Conservation (phyloP, 176 grass and related monocot genomes). For the Oryza punctata region DNA sequence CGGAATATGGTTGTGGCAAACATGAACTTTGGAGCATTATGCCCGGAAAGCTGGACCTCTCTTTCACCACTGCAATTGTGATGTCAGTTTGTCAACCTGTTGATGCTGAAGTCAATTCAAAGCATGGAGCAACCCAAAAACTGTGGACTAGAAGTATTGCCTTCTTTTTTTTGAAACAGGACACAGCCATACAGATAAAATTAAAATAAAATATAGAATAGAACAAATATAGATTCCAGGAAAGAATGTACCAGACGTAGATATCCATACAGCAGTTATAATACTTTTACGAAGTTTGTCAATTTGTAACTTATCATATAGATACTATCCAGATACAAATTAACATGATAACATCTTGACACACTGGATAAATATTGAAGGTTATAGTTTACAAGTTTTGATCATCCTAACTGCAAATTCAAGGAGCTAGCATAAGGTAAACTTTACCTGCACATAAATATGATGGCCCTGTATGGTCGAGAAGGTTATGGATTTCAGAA, state of each 20-base stretch:
- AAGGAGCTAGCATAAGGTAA: neutral
- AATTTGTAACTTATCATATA: neutral
- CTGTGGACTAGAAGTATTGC: conserved; percentile 62
- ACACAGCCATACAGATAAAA: neutral
- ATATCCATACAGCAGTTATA: neutral
- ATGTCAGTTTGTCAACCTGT: conserved; percentile 48
- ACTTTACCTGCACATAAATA: neutral
- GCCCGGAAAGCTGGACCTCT: conserved; percentile 50
- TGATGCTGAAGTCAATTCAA: conserved; percentile 46
- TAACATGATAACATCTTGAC: neutral
- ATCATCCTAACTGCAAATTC: neutral
- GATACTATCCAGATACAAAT: neutral
- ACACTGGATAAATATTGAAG: neutral
- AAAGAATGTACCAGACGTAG: neutral
- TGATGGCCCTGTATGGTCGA: neutral
- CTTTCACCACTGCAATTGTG: conserved; percentile 58
- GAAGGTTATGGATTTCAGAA: neutral
- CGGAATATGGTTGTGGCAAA: conserved; percentile 56
- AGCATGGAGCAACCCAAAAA: conserved; percentile 62
- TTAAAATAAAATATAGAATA: neutral
- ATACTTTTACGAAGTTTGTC: neutral
- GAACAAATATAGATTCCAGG: neutral
- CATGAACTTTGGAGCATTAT: conserved; percentile 62
- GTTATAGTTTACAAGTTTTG: neutral
- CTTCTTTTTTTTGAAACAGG: conserved; percentile 32